Percentiles rank a stretch among this genome's conserved stretches.
phyloP scores from a whole-genome alignment of 2,329 filamentous ascomycete genomes.

The Thielaviopsis ethacetica region DNA sequence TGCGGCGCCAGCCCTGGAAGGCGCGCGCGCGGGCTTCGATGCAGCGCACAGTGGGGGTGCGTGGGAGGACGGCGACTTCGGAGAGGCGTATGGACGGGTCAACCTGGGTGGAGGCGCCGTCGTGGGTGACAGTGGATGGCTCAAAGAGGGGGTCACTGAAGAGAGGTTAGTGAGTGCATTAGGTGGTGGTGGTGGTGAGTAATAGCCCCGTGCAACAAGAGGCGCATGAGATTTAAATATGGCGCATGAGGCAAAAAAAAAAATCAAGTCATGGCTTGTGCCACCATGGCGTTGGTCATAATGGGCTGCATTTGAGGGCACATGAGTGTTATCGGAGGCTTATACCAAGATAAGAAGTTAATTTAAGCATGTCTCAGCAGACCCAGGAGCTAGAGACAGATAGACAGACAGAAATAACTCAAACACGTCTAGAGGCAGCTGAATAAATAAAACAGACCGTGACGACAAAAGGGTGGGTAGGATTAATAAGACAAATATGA shows the following conservation, averaged over 20 bases:
- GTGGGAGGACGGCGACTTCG: constrained; percentile 23
- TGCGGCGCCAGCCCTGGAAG: constrained; percentile 27
- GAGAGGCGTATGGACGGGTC: constrained; percentile 26
- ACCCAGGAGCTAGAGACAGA: not conserved
- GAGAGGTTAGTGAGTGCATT: constrained; percentile 5
- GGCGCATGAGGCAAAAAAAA: not conserved
- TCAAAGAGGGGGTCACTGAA: constrained; percentile 26
- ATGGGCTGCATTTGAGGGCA: not conserved
- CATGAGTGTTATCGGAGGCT: not conserved
- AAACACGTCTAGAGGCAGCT: not conserved
- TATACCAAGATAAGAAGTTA: not conserved
- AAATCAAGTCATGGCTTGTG: not conserved
- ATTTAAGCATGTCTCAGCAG: not conserved
- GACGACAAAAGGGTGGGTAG: not conserved
- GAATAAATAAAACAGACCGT: not conserved
- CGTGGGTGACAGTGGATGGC: constrained; percentile 26
- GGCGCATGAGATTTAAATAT: not conserved
- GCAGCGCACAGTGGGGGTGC: constrained; percentile 27
- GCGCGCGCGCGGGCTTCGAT: constrained; percentile 29
- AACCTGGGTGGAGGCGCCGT: constrained; percentile 19
- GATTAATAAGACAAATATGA: not conserved
- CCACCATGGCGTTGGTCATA: too few relatives aligned
- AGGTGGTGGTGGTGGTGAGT: not conserved
- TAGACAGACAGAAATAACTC: too few relatives aligned
- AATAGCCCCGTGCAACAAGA: not conserved